phyloP scores from a whole-genome alignment of 768 basidiomycete genomes.

The Gymnopilus junonius region DNA sequence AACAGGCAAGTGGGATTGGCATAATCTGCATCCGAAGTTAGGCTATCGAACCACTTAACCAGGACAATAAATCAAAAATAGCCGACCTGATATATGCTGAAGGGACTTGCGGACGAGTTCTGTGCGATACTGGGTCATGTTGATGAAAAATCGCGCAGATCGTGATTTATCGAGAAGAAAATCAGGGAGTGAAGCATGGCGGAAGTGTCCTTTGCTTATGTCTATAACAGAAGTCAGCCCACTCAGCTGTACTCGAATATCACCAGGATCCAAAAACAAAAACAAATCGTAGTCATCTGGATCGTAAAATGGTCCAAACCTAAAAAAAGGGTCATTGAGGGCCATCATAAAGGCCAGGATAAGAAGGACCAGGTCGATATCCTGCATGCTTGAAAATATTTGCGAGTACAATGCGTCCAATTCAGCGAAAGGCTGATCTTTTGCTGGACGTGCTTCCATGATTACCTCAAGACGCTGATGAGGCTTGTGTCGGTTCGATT shows the following conservation, averaged over 20 bases:
- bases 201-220: not conserved
- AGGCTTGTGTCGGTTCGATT: no score
- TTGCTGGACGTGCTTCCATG: not conserved
- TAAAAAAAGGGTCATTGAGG: no score
- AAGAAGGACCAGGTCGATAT: not conserved
- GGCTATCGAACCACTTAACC: no score
- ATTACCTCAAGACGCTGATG: no score
- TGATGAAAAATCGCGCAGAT: not conserved
- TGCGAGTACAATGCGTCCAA: not conserved
- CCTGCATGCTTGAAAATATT: not conserved
- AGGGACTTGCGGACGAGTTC: no score
- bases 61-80: no score
- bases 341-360: not conserved
- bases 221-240: not conserved
- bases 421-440: not conserved
- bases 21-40: no score
- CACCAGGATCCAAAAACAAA: not conserved
- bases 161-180: not conserved
- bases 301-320: not conserved
- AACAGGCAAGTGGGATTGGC: no score
- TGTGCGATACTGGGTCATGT: no score
- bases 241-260: not conserved
- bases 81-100: no score
- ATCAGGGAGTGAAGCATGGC: not conserved
- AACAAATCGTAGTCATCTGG: no score